phyloP scores from a whole-genome alignment of 176 grass and related monocot genomes.

The Musa acuminata region DNA sequence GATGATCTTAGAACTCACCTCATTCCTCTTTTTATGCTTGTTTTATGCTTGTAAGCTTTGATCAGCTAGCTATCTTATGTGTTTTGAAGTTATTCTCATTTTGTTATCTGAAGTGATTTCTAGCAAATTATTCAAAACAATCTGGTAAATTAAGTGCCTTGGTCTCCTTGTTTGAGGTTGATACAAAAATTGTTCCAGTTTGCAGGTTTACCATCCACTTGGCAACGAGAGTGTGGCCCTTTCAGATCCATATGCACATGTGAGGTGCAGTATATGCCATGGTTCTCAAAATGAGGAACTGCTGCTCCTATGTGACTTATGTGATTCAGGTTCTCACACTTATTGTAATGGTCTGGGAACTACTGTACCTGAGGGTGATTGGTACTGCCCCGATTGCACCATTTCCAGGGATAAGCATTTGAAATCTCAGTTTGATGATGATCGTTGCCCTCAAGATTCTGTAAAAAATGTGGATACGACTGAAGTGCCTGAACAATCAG shows the following conservation, averaged over 20 bases:
- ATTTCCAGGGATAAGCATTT: constrained; percentile 42
- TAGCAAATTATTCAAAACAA: too few relatives aligned
- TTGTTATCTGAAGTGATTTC: too few relatives aligned
- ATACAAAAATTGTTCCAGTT: neutral
- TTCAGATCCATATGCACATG: constrained; percentile 24
- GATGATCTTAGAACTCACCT: too few relatives aligned
- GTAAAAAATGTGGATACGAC: constrained; percentile 20
- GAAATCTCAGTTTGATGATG: constrained; percentile 34
- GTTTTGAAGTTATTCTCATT: too few relatives aligned
- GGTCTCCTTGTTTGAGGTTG: neutral
- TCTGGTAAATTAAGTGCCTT: neutral
- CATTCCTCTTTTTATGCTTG: too few relatives aligned
- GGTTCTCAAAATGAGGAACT: constrained; percentile 39
- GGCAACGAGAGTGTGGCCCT: constrained; percentile 33
- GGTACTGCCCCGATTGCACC: constrained; percentile 64
- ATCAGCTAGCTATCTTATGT: too few relatives aligned
- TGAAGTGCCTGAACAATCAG: constrained; percentile 14
- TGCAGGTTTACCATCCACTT: constrained; percentile 43
- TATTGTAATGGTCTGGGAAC: constrained; percentile 54
- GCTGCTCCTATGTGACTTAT: constrained; percentile 65
- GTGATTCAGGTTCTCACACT: constrained; percentile 43
- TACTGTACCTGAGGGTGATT: constrained; percentile 52
- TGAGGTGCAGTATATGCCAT: constrained; percentile 40
- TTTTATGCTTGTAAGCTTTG: too few relatives aligned
- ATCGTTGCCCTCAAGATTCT: constrained; percentile 13